Base-by-base conservation (phyloP, 257 asterid genomes). In the Salvia splendens region DNA sequence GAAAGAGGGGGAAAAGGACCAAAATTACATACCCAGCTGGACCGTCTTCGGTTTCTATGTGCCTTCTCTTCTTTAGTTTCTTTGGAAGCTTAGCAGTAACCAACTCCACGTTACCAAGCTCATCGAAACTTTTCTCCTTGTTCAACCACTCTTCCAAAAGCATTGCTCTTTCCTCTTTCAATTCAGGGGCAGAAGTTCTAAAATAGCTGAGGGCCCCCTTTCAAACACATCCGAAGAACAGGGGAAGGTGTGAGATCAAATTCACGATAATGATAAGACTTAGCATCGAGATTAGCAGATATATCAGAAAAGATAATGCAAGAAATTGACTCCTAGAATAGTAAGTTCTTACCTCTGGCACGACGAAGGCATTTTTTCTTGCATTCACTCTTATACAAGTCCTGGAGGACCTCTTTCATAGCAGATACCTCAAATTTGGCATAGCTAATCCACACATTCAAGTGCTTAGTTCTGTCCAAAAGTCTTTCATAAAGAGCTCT, bases 391-490 rank as follows among this genome's bases (percentile, higher is more conserved):
- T 86, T 93, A 48, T 73, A 75, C 60, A 54, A 60, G 32, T 75
- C 83, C 66, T 65, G 75, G 40, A 65, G 15, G 36, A 70, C 49
- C 64, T 77, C 90, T 72, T 85, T 85, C 79, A 78, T 38, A 45
- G 87, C 86, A 45, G 95, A 80, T 45, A 89, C 96, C 81, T 90
- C 97, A 60, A 94, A 94, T 80, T 94, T 91, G 43, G 97, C 97
- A 83, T 79, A 94, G 71, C 99, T 94, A 16, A 90, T 83, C 99
- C 99, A 94, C 78, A 94, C 99, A 75, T 94, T 94, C 82, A 91
- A 78, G 76, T 94, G 99, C 40, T 94, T 91, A 0, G 99, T 94
- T 62, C 99, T 91, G 76, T 87, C 49, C 64, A 94, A 77, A 62
- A 94, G 97, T 84, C 95, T 83, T 83, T 91, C 99, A 43, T 90